These are phyloP conservation scores for Marvania coccoides DNA, from an alignment of 139 green algal genomes.

Conservation along the genomic window DNA sequence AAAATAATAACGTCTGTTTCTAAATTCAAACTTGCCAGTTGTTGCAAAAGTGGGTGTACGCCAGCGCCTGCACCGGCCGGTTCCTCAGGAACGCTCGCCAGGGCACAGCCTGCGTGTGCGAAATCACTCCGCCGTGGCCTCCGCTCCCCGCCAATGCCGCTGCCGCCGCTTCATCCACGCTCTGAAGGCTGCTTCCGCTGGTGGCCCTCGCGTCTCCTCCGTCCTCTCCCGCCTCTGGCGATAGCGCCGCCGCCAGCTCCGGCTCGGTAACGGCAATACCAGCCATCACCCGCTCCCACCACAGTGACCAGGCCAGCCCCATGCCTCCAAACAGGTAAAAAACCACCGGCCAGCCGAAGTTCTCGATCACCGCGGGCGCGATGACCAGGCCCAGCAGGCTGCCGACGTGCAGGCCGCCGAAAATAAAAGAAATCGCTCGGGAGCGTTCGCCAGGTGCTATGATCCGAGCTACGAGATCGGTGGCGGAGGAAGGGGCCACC, in stretches of 20 bases:
- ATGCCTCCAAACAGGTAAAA: conserved; percentile 81
- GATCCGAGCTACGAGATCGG: conserved; percentile 80
- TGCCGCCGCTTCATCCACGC: neutral
- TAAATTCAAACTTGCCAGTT: no score
- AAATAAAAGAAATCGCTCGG: conserved; percentile 77
- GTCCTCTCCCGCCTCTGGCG: neutral
- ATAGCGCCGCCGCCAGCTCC: conserved; percentile 23
- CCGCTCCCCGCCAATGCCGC: neutral
- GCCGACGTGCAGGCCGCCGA: conserved; percentile 89
- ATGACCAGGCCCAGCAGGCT: conserved; percentile 73
- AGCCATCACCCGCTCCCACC: conserved; percentile 59
- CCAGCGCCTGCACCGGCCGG: conserved; percentile 65
- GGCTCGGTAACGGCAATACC: conserved; percentile 32
- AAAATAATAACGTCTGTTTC: no score
- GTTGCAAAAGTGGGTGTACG: conserved; percentile 93
- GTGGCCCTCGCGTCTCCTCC: neutral
- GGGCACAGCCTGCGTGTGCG: conserved; percentile 40
- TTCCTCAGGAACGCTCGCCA: conserved; percentile 80
- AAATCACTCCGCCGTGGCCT: neutral
- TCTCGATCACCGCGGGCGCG: conserved; percentile 65
- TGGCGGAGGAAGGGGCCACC: conserved; percentile 75
- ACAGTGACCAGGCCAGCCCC: conserved; percentile 74
- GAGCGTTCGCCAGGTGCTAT: conserved; percentile 66
- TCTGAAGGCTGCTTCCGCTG: no score
- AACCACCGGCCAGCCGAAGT: conserved; percentile 72